phyloP scores from a whole-genome alignment of 805 yeast genomes.

The Middelhovenomyces tepae region DNA sequence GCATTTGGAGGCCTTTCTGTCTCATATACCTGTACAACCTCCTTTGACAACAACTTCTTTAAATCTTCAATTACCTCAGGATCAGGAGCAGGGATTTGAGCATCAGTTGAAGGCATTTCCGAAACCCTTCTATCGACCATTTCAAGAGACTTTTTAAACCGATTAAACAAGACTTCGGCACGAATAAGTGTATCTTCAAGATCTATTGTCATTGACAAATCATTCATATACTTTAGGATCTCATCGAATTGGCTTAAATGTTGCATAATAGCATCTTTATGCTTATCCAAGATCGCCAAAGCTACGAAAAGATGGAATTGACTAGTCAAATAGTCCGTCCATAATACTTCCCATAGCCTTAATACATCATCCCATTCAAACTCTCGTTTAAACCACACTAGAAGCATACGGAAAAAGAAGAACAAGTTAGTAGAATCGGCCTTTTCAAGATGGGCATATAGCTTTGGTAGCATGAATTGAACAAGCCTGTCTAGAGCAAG shows the following conservation, averaged over 20 bases:
- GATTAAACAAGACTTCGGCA: conserved; percentile 72
- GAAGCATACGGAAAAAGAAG: conserved; percentile 88
- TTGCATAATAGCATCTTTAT: conserved; percentile 66
- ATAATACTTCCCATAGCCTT: conserved; percentile 83
- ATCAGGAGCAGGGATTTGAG: conserved; percentile 8
- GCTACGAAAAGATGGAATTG: conserved; percentile 87
- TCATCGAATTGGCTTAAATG: conserved; percentile 79
- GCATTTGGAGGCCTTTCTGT: conserved; percentile 28
- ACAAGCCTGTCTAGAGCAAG: conserved; percentile 70
- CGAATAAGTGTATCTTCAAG: conserved; percentile 72
- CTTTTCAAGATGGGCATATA: conserved; percentile 72
- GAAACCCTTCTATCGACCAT: conserved; percentile 48
- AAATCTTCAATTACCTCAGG: conserved; percentile 40
- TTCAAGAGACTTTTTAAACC: conserved; percentile 71
- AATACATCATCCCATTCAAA: conserved; percentile 69
- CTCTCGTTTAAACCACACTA: conserved; percentile 94
- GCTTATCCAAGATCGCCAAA: conserved; percentile 79
- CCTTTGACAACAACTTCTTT: conserved; percentile 49
- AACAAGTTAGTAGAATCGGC: conserved; percentile 87
- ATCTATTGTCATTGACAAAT: conserved; percentile 67
- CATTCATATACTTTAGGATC: conserved; percentile 87
- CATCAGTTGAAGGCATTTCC: conserved; percentile 13
- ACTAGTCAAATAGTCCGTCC: conserved; percentile 79
- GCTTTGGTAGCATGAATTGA: conserved; percentile 81
- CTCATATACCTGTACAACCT: conserved; percentile 60